Evolutionary conservation across 306 rosid genomes (phyloP).

Genomic region (Benincasa hispida): DNA sequence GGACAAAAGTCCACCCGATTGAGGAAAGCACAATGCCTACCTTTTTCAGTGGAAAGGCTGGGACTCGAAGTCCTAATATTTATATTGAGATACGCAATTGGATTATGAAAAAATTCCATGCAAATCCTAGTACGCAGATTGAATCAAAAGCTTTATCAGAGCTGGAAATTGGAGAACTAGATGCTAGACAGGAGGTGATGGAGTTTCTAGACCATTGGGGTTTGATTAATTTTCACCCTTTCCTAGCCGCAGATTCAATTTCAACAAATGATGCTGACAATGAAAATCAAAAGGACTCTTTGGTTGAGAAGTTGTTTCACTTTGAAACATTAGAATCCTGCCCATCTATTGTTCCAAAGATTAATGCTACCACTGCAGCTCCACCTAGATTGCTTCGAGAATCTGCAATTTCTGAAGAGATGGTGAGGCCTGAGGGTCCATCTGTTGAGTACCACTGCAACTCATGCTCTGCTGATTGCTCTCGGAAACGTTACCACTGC

Average conservation of each 20-base stretch:
- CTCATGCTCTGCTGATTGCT: constrained; percentile 93
- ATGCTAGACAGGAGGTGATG: constrained; percentile 72
- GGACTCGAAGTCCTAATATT: constrained; percentile 41
- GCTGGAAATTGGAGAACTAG: constrained; percentile 54
- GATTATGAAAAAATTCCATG: constrained; percentile 59
- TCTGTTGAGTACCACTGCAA: constrained; percentile 92
- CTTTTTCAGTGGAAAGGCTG: constrained; percentile 59
- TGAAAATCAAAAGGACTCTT: constrained; percentile 30
- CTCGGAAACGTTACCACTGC: constrained; percentile 97
- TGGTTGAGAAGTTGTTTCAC: constrained; percentile 61
- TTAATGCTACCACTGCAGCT: constrained; percentile 31
- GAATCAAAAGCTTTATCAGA: constrained; percentile 64
- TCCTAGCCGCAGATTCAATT: constrained; percentile 37
- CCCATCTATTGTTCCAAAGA: constrained; percentile 39
- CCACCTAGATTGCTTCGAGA: constrained; percentile 74
- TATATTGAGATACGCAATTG: constrained; percentile 75
- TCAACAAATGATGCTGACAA: constrained; percentile 26
- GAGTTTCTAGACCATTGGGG: constrained; percentile 92
- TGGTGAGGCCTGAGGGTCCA: constrained; percentile 71
- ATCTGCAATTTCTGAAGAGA: constrained; percentile 57
- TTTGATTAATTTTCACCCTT: constrained; percentile 84
- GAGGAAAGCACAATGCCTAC: constrained; percentile 64
- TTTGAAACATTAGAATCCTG: constrained; percentile 50
- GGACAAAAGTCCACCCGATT: constrained; percentile 53
- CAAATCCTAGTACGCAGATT: constrained; percentile 38